Conservation (phyloP, 768 basidiomycete genomes). For the Russula brevipes region DNA sequence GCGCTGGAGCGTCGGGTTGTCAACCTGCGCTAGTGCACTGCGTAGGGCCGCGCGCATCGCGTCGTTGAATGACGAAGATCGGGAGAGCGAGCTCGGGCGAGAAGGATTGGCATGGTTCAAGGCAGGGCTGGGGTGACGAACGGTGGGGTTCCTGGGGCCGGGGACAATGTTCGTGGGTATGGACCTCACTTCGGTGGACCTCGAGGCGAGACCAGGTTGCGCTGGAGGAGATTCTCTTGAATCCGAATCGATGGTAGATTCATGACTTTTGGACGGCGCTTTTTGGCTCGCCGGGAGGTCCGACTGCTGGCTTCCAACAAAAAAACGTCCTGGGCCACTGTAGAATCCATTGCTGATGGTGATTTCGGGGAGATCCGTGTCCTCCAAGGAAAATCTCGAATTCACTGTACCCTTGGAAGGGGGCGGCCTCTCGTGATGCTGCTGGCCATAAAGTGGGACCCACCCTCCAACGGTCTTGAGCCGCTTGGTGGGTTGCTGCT, state of each 20-base stretch:
- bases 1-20: neutral
- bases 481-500: slow-evolving; percentile 20
- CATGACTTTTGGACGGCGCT: neutral
- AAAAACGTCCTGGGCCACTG: slow-evolving; percentile 16
- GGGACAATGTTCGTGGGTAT: neutral
- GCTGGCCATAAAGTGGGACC: slow-evolving; percentile 6
- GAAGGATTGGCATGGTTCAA: neutral
- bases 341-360: slow-evolving; percentile 22
- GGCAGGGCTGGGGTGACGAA: neutral
- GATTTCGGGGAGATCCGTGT: slow-evolving; percentile 24
- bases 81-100: neutral
- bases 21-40: slow-evolving; percentile 3
- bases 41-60: slow-evolving; percentile 14
- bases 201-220: neutral
- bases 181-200: neutral
- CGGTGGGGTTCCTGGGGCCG: neutral
- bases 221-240: neutral
- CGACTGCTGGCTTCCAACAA: slow-evolving; percentile 12
- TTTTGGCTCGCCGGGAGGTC: slow-evolving; percentile 9
- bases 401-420: neutral
- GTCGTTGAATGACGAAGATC: slow-evolving; percentile 14
- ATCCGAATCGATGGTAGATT: neutral
- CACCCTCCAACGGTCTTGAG: slow-evolving; percentile 20
- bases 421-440: neutral
- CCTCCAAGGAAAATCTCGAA: slow-evolving; percentile 17